phyloP scores from a whole-genome alignment of 805 yeast genomes.

The Wickerhamiella azyma region DNA sequence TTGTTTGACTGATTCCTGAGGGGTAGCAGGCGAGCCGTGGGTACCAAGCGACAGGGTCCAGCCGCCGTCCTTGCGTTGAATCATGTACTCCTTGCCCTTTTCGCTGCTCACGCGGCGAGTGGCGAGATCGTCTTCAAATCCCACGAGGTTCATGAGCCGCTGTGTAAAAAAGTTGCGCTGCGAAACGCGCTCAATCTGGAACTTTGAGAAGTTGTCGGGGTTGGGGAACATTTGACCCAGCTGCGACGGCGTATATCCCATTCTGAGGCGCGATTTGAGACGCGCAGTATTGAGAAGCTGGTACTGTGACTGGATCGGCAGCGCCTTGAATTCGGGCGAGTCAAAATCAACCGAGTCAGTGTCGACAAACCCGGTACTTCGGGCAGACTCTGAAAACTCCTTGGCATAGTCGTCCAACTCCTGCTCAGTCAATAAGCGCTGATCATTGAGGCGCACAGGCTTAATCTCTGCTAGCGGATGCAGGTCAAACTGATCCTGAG shows the following conservation, averaged over 20 bases:
- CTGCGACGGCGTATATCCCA: slow-evolving; percentile 92
- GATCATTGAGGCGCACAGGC: slow-evolving; percentile 41
- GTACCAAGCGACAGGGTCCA: slow-evolving; percentile 57
- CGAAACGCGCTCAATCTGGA: slow-evolving; percentile 86
- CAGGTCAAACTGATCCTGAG: slow-evolving; percentile 69
- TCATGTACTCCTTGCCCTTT: slow-evolving; percentile 56
- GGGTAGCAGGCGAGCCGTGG: slow-evolving; percentile 29
- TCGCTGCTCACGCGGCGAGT: slow-evolving; percentile 67
- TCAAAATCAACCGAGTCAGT: slow-evolving; percentile 57
- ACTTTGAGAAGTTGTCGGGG: slow-evolving; percentile 78
- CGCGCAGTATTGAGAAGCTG: slow-evolving; percentile 75
- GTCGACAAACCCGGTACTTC: slow-evolving; percentile 26
- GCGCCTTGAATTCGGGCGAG: slow-evolving; percentile 55
- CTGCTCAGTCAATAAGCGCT: slow-evolving; percentile 57
- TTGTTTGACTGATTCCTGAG: background rate
- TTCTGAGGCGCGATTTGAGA: slow-evolving; percentile 71
- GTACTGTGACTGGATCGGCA: slow-evolving; percentile 82
- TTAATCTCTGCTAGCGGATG: slow-evolving; percentile 43
- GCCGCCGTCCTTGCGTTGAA: slow-evolving; percentile 67
- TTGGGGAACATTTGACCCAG: slow-evolving; percentile 68
- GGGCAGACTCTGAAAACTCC: slow-evolving; percentile 43
- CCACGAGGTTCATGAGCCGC: slow-evolving; percentile 66
- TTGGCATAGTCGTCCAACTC: slow-evolving; percentile 51
- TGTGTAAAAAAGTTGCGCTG: slow-evolving; percentile 86
- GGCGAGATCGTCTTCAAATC: slow-evolving; percentile 42